Percentiles rank a stretch among this genome's conserved stretches.
Conservation (phyloP, 345 rosid genomes). For the Geranium rotundifolium region DNA sequence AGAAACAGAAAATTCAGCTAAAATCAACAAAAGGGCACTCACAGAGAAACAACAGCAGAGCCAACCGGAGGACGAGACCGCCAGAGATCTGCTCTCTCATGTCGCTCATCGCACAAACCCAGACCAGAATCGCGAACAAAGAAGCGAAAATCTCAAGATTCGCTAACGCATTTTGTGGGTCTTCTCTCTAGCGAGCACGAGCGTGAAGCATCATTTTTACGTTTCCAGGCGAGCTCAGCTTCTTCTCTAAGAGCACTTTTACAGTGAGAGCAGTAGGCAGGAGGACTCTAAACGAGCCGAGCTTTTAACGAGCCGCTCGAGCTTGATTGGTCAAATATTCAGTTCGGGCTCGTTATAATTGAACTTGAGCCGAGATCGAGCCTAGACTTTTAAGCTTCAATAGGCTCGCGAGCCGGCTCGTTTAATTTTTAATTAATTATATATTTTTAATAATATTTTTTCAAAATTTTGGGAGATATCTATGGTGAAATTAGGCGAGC, state of each 20-base stretch:
- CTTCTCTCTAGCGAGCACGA: background rate
- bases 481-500: too few species aligned
- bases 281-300: too few species aligned
- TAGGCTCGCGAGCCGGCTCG: too few species aligned
- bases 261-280: background rate
- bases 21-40: conserved; percentile 2
- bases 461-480: too few species aligned
- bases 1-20: background rate
- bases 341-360: too few species aligned
- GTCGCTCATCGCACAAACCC: background rate
- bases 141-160: background rate
- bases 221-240: background rate
- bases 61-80: conserved; percentile 2
- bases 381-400: too few species aligned
- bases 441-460: too few species aligned
- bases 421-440: too few species aligned
- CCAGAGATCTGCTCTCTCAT: conserved; percentile 3
- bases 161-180: background rate
- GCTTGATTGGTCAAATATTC: too few species aligned
- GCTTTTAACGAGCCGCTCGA: too few species aligned
- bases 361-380: too few species aligned
- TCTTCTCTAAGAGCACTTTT: background rate
- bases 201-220: background rate
- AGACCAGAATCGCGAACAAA: too few species aligned
- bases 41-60: conserved; percentile 7